phyloP scores from a whole-genome alignment of 2,329 filamentous ascomycete species.

The Drechslera avenae region DNA sequence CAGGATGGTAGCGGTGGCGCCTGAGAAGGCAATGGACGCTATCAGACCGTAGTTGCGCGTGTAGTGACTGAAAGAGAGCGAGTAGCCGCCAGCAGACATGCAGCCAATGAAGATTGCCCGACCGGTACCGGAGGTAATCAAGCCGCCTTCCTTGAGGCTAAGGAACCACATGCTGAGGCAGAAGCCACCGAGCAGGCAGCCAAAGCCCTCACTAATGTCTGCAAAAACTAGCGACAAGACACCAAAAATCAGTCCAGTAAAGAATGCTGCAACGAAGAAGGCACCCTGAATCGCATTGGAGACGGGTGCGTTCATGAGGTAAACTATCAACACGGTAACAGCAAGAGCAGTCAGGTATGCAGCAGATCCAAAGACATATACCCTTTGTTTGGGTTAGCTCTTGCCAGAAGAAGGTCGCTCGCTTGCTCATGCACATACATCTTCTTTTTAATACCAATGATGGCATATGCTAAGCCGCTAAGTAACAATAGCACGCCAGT shows the following conservation, averaged over 20 bases:
- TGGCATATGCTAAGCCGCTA: slow-evolving; percentile 70
- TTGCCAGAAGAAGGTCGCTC: background rate
- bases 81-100: slow-evolving; percentile 71
- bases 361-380: slow-evolving; percentile 71
- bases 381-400: slow-evolving; percentile 37
- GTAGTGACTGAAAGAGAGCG: slow-evolving; percentile 72
- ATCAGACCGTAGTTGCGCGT: slow-evolving; percentile 82
- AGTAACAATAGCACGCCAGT: slow-evolving; percentile 77
- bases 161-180: slow-evolving; percentile 90
- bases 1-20: slow-evolving; percentile 77
- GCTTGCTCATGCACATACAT: slow-evolving; percentile 50
- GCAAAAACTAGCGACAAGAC: slow-evolving; percentile 76
- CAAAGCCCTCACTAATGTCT: slow-evolving; percentile 83
- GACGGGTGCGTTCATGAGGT: slow-evolving; percentile 83
- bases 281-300: slow-evolving; percentile 78
- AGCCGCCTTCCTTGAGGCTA: slow-evolving; percentile 74
- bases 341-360: slow-evolving; percentile 74
- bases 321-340: slow-evolving; percentile 81
- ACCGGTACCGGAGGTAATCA: slow-evolving; percentile 66
- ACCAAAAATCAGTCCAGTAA: slow-evolving; percentile 76
- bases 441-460: slow-evolving; percentile 83
- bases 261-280: slow-evolving; percentile 77
- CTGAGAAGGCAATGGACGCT: slow-evolving; percentile 75
- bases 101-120: slow-evolving; percentile 77
- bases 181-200: slow-evolving; percentile 85